Conservation (phyloP, 805 yeast genomes). For the Starmerella scarabaei region DNA sequence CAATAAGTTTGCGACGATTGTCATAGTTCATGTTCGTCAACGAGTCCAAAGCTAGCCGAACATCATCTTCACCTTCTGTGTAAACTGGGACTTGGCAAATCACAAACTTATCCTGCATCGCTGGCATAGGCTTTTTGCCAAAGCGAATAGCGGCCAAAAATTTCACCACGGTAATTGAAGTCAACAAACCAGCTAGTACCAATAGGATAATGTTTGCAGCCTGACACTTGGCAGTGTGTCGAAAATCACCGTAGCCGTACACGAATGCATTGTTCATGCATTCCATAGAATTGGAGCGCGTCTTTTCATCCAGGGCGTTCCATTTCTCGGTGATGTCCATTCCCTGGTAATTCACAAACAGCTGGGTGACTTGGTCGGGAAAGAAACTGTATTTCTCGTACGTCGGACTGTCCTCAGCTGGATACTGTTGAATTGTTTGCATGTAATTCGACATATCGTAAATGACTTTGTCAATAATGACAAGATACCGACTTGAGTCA, state of each 20-base stretch:
- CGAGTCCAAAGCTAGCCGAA: constrained; percentile 46
- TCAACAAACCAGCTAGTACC: constrained; percentile 29
- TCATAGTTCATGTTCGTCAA: constrained; percentile 44
- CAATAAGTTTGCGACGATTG: constrained; percentile 41
- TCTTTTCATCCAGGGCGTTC: constrained; percentile 21
- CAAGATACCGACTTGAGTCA: constrained; percentile 24
- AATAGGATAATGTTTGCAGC: constrained; percentile 30
- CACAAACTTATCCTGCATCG: constrained; percentile 31
- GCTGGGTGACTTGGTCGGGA: constrained; percentile 23
- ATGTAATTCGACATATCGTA: constrained; percentile 31
- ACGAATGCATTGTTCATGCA: constrained; percentile 29
- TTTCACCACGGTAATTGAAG: constrained; percentile 30
- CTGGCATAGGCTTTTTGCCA: constrained; percentile 29
- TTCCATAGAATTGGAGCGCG: constrained; percentile 22
- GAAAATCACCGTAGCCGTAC: constrained; percentile 29
- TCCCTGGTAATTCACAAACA: constrained; percentile 28
- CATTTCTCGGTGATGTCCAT: constrained; percentile 27
- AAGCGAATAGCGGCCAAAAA: constrained; percentile 30
- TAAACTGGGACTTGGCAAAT: constrained; percentile 36
- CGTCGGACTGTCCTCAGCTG: constrained; percentile 15
- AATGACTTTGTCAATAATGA: constrained; percentile 26
- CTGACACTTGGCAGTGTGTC: constrained; percentile 31
- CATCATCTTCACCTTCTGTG: constrained; percentile 44
- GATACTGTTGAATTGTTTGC: constrained; percentile 24
- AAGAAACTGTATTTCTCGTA: constrained; percentile 28